Percentiles rank a stretch among this genome's conserved stretches.
Evolutionary conservation across 2,329 filamentous ascomycete species (phyloP).

Genomic region (Ophiostoma quercus): DNA sequence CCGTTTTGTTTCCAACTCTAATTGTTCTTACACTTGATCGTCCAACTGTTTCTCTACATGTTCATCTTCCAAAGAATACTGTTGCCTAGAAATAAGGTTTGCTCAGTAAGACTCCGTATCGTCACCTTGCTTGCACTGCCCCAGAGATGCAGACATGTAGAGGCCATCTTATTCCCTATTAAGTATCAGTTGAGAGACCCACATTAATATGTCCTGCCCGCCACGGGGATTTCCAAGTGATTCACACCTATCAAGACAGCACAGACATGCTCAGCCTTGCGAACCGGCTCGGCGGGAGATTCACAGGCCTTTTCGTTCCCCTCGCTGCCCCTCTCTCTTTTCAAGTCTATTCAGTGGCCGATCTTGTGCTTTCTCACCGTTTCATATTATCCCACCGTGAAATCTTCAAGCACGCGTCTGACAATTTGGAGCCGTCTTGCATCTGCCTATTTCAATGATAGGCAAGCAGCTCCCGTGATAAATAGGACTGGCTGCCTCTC

Average conservation of each 20-base stretch:
- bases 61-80: neutral
- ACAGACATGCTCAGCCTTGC: neutral
- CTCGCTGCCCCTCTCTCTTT: neutral
- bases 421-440: neutral
- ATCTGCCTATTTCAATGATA: neutral
- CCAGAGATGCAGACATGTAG: neutral
- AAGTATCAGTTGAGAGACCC: neutral
- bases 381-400: neutral
- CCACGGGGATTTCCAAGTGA: too few species aligned
- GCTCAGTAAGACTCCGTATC: neutral
- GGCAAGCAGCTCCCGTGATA: neutral
- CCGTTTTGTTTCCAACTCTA: neutral
- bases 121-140: neutral
- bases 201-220: neutral
- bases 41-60: neutral
- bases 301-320: neutral
- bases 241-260: too few species aligned
- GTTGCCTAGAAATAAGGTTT: neutral
- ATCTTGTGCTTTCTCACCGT: neutral
- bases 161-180: neutral
- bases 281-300: neutral
- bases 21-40: neutral
- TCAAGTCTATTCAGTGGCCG: neutral
- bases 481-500: neutral
- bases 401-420: neutral